phyloP scores from a whole-genome alignment of 208 protist species.

The Phytomonas francai region DNA sequence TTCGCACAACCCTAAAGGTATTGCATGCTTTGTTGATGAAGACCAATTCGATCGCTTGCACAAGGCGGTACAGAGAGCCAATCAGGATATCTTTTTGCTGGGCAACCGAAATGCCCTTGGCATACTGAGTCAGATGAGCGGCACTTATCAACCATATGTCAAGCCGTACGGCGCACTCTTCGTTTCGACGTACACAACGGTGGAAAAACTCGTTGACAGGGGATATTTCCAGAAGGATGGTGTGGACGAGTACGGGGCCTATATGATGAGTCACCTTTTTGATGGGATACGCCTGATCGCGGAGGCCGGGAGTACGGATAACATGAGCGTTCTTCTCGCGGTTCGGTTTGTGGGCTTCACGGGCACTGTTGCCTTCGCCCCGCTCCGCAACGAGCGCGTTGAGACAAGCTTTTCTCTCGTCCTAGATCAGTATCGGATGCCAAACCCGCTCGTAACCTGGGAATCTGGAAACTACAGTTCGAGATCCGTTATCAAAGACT shows the following conservation, averaged over 20 bases:
- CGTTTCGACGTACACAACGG: constrained; percentile 49
- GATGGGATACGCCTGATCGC: constrained; percentile 61
- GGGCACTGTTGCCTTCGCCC: constrained; percentile 63
- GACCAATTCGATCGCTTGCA: constrained; percentile 44
- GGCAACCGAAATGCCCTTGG: constrained; percentile 59
- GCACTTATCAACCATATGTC: constrained; percentile 16
- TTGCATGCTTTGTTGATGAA: constrained; percentile 60
- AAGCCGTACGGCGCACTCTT: constrained; percentile 62
- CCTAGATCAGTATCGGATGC: constrained; percentile 30
- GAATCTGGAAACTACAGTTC: constrained; percentile 28
- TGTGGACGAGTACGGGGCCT: constrained; percentile 74
- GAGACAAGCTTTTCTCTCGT: constrained; percentile 45
- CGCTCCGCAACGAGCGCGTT: constrained; percentile 57
- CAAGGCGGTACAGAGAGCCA: constrained; percentile 30
- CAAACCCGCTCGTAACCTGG: constrained; percentile 54
- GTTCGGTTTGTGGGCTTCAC: constrained; percentile 60
- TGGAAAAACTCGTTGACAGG: constrained; percentile 23
- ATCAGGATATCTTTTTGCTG: constrained; percentile 49
- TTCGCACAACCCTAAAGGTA: constrained; percentile 29
- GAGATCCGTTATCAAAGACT: constrained; percentile 19
- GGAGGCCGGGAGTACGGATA: constrained; percentile 19
- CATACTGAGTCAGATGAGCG: constrained; percentile 28
- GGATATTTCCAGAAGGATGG: constrained; percentile 30
- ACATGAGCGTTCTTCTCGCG: constrained; percentile 33
- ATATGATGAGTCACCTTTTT: constrained; percentile 68